phyloP scores from a whole-genome alignment of 768 basidiomycete species.

The Kwoniella sp. region DNA sequence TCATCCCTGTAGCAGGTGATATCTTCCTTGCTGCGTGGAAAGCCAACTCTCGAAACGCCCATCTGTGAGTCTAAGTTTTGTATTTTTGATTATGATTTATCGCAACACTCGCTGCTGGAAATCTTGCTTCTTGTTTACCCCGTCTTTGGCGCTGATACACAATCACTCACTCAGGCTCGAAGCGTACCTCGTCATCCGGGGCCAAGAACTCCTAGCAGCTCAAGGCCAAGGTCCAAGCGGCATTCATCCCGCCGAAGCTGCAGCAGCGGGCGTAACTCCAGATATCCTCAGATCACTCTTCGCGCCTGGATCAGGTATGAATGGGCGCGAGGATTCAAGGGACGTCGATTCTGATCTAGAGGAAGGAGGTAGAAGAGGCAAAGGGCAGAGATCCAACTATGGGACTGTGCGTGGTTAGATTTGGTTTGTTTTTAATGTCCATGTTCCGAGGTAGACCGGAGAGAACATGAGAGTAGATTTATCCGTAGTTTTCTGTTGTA shows the following conservation, averaged over 20 bases:
- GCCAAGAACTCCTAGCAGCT: slow-evolving; percentile 65
- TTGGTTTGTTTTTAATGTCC: no score
- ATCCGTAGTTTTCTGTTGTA: slow-evolving; percentile 6
- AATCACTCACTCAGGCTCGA: no score
- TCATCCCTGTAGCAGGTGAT: slow-evolving; percentile 75
- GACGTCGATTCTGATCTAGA: not conserved
- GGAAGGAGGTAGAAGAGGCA: not conserved
- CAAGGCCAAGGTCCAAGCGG: slow-evolving; percentile 37
- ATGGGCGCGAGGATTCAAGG: slow-evolving; percentile 3
- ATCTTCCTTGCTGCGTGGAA: slow-evolving; percentile 75
- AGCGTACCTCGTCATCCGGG: slow-evolving; percentile 76
- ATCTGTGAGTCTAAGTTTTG: slow-evolving; percentile 56
- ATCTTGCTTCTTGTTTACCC: no score
- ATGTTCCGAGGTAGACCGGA: no score
- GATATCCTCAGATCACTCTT: slow-evolving; percentile 22
- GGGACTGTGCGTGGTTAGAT: not conserved
- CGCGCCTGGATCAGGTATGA: slow-evolving; percentile 27
- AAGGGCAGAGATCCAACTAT: slow-evolving; percentile 1
- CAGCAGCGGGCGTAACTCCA: slow-evolving; percentile 26
- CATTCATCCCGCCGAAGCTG: slow-evolving; percentile 21
- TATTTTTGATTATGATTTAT: no score
- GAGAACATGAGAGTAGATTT: no score
- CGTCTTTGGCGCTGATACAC: no score
- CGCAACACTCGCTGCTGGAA: no score
- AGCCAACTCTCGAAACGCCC: slow-evolving; percentile 86